Evolutionary conservation across 305 asterid genomes (phyloP).

Genomic region (Fraxinus platypoda): DNA sequence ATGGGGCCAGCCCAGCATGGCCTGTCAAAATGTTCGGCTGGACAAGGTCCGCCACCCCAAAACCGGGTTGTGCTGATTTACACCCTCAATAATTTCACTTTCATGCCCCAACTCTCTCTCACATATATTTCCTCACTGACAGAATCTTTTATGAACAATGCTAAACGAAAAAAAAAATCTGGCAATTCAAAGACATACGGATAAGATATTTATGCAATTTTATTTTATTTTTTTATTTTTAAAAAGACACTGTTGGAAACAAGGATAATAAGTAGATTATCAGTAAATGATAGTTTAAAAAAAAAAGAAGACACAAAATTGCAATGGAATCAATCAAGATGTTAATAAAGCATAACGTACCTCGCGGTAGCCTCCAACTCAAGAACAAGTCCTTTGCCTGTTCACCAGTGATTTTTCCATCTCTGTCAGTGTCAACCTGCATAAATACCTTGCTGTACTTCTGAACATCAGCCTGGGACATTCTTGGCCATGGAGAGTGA

Average conservation of each 20-base stretch:
- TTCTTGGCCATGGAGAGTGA: slow-evolving; percentile 84
- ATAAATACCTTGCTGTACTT: slow-evolving; percentile 47
- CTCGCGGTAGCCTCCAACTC: slow-evolving; percentile 96
- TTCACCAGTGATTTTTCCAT: slow-evolving; percentile 90
- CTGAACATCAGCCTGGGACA: slow-evolving; percentile 48
- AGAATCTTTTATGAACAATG: background rate
- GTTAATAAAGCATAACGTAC: slow-evolving; percentile 36
- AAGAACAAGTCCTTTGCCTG: slow-evolving; percentile 93
- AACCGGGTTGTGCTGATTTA: background rate
- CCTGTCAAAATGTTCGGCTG: background rate
- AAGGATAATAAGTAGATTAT: background rate
- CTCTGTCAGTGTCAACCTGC: slow-evolving; percentile 89
- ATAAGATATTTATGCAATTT: background rate
- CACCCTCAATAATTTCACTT: background rate
- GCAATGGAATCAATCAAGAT: background rate
- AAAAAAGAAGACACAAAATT: slow-evolving; percentile 10
- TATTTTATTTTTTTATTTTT: background rate
- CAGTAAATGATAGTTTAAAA: slow-evolving; percentile 4
- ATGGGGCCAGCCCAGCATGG: background rate
- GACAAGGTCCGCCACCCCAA: background rate
- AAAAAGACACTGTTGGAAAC: background rate
- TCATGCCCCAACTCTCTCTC: background rate
- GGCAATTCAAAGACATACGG: background rate
- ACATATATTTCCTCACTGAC: background rate
- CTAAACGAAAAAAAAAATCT: background rate